These are phyloP conservation scores for Beta corolliflora DNA, from an alignment of 179 eudicot species.

Conservation along the genomic window DNA sequence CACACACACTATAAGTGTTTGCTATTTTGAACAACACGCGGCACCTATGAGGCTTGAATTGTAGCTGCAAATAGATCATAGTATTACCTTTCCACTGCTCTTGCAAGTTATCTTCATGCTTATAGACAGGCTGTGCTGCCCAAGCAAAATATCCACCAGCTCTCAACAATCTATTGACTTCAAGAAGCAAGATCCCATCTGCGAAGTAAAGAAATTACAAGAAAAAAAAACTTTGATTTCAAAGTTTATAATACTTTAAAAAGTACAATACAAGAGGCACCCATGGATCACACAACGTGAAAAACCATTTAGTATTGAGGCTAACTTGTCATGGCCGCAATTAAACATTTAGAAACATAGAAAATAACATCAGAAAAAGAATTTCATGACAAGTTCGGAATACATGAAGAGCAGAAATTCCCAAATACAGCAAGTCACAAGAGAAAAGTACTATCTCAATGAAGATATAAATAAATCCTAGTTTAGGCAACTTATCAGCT, in stretches of 20 bases:
- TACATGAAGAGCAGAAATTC: too few species aligned
- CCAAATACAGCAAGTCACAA: not conserved
- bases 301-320: not conserved
- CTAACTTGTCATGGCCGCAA: constrained; percentile 1
- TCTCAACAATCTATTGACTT: constrained; percentile 84
- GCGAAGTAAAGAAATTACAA: constrained; percentile 19
- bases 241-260: too few species aligned
- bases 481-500: not conserved
- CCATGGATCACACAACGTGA: too few species aligned
- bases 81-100: constrained; percentile 82
- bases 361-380: not conserved
- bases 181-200: constrained; percentile 95
- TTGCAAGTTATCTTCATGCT: constrained; percentile 77
- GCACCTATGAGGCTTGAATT: not conserved
- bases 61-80: not conserved
- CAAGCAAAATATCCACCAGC: constrained; percentile 95
- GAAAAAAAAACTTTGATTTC: not conserved
- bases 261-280: too few species aligned
- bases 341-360: not conserved
- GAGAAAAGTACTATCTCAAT: not conserved
- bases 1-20: too few species aligned
- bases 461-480: not conserved
- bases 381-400: not conserved
- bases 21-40: not conserved
- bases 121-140: constrained; percentile 98